phyloP scores from a whole-genome alignment of 306 rosid species.

The Hippophae gyantsensis region DNA sequence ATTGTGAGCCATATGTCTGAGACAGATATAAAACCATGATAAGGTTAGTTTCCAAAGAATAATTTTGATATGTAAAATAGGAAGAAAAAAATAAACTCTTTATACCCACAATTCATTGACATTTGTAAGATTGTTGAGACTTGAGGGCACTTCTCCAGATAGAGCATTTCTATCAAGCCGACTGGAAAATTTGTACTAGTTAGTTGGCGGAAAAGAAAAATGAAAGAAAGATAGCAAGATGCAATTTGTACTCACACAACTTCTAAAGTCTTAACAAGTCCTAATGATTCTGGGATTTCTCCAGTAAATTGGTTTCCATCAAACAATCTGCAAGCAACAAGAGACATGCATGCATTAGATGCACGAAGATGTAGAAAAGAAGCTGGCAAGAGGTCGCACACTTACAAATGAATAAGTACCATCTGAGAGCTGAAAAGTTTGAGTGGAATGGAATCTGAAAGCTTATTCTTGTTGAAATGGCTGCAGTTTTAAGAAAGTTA shows the following conservation, averaged over 20 bases:
- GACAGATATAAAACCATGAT: slow-evolving; percentile 11
- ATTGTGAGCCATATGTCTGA: slow-evolving; percentile 71
- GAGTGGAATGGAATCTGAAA: slow-evolving; percentile 64
- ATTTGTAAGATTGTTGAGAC: slow-evolving; percentile 53
- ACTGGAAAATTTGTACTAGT: slow-evolving; percentile 30
- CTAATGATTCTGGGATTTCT: slow-evolving; percentile 59
- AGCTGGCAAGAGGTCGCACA: slow-evolving; percentile 3
- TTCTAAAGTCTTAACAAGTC: slow-evolving; percentile 68
- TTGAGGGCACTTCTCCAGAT: slow-evolving; percentile 53
- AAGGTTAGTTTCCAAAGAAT: slow-evolving; percentile 2
- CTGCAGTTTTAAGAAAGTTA: slow-evolving; percentile 36
- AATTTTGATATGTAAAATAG: neutral
- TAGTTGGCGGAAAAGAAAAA: neutral
- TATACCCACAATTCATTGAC: slow-evolving; percentile 69
- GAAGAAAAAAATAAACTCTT: neutral
- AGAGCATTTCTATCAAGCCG: slow-evolving; percentile 87
- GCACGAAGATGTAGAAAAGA: neutral
- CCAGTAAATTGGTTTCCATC: slow-evolving; percentile 69
- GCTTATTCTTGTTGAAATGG: slow-evolving; percentile 90
- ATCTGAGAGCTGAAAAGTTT: slow-evolving; percentile 60
- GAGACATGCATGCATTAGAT: slow-evolving; percentile 7
- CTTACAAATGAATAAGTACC: slow-evolving; percentile 85
- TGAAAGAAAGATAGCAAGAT: slow-evolving; percentile 7
- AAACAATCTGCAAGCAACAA: slow-evolving; percentile 47
- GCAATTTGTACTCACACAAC: slow-evolving; percentile 73